Conservation (phyloP, 179 eudicot species). For the Gypsophila paniculata region DNA sequence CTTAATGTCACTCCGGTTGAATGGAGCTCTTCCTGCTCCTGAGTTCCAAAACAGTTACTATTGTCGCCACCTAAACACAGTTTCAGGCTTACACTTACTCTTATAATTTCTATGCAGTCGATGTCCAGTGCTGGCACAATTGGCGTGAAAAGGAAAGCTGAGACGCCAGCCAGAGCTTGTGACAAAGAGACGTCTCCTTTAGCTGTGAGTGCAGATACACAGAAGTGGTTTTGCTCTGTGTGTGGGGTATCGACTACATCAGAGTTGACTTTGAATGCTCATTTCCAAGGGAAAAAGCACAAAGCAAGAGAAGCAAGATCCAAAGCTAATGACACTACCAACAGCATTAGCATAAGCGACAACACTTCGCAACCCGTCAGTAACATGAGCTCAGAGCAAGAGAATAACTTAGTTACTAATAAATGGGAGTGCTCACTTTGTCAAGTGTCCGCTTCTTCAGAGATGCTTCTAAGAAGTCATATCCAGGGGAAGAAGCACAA, state of each 20-base stretch:
- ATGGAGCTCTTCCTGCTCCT: no score
- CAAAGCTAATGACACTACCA: slow-evolving; percentile 8
- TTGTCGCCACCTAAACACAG: not conserved
- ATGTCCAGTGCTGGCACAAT: slow-evolving; percentile 14
- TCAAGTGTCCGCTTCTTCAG: slow-evolving; percentile 24
- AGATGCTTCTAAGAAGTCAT: slow-evolving; percentile 22
- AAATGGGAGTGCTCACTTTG: slow-evolving; percentile 35
- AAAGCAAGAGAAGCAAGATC: slow-evolving; percentile 31
- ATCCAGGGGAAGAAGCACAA: slow-evolving; percentile 41
- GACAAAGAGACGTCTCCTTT: slow-evolving; percentile 19
- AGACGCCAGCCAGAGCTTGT: slow-evolving; percentile 14
- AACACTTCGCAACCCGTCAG: not conserved
- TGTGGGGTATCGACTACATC: slow-evolving; percentile 34
- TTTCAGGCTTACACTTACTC: not conserved
- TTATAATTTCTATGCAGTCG: slow-evolving; percentile 17
- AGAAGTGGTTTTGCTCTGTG: slow-evolving; percentile 32
- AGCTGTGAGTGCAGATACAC: slow-evolving; percentile 10
- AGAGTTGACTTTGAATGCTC: slow-evolving; percentile 27
- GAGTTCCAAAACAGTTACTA: no score
- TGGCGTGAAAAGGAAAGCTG: slow-evolving; percentile 39
- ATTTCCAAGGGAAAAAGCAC: slow-evolving; percentile 35
- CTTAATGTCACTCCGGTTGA: no score
- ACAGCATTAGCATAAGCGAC: not conserved
- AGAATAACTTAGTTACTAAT: slow-evolving; percentile 12
- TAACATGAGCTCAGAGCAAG: slow-evolving; percentile 3